Percentiles rank a stretch among this genome's conserved stretches.
These are phyloP conservation scores for Dentipellis sp. DNA, from an alignment of 768 basidiomycete species.

Conservation along the genomic window DNA sequence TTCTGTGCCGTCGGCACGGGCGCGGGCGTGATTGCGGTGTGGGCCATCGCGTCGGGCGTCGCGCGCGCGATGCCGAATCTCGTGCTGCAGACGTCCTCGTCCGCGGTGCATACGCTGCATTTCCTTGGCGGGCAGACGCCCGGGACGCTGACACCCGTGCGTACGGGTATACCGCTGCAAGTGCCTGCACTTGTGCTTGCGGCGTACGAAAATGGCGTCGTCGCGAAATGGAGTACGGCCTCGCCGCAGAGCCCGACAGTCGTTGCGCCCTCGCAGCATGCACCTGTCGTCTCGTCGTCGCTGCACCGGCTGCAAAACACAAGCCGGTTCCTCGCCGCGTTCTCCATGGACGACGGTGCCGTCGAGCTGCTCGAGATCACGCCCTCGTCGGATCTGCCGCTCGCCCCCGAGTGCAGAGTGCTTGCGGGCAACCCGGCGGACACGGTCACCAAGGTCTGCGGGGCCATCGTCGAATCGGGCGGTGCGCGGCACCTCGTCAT, in stretches of 20 bases:
- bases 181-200: constrained; percentile 13
- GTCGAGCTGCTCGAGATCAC: constrained; percentile 52
- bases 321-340: constrained; percentile 42
- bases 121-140: constrained; percentile 26
- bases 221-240: constrained; percentile 42
- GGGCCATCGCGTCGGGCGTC: constrained; percentile 38
- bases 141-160: constrained; percentile 11
- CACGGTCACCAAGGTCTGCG: constrained; percentile 41
- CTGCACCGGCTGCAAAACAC: constrained; percentile 41
- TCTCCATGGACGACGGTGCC: constrained; percentile 56
- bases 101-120: constrained; percentile 40
- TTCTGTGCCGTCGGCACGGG: constrained; percentile 68
- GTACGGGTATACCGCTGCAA: constrained; percentile 18
- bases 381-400: constrained; percentile 24
- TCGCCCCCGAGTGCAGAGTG: constrained; percentile 38
- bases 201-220: constrained; percentile 49
- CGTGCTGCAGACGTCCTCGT: constrained; percentile 30
- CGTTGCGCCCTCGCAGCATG: constrained; percentile 34
- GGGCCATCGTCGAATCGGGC: constrained; percentile 41
- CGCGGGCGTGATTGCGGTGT: constrained; percentile 55
- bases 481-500: constrained; percentile 45
- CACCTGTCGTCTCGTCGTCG: constrained; percentile 36
- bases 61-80: constrained; percentile 33
- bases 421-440: constrained; percentile 53
- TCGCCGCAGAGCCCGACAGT: constrained; percentile 21